Evolutionary conservation across 108 stramenopile genomes (phyloP).

Genomic region (Fragilariopsis cylindrus): DNA sequence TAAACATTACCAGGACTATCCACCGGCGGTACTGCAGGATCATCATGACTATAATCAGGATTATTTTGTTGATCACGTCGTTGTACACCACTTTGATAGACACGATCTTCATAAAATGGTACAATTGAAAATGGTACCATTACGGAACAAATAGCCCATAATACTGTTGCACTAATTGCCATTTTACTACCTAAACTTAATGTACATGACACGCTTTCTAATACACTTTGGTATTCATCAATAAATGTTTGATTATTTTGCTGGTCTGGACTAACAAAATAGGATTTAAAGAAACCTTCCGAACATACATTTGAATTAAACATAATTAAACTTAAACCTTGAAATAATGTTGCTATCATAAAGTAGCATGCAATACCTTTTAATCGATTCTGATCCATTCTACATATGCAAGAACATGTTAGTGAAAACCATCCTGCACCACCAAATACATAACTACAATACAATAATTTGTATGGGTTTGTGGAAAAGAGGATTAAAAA

Average conservation of each 20-base stretch:
- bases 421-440: background rate
- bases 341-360: background rate
- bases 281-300: constrained; percentile 9
- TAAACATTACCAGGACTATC: too few relatives aligned
- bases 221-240: background rate
- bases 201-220: background rate
- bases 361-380: constrained; percentile 10
- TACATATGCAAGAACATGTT: background rate
- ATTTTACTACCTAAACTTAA: background rate
- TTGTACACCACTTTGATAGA: background rate
- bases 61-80: background rate
- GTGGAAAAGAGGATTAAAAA: too few relatives aligned
- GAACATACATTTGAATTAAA: constrained; percentile 6
- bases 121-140: constrained; percentile 14
- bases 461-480: too few relatives aligned
- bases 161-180: constrained; percentile 8
- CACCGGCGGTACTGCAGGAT: too few relatives aligned
- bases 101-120: constrained; percentile 1
- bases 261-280: background rate
- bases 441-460: background rate
- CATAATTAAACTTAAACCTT: constrained; percentile 5
- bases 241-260: background rate
- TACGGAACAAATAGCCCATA: background rate
- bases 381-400: constrained; percentile 1
- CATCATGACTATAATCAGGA: too few relatives aligned